Conservation (phyloP, 2,329 filamentous ascomycete genomes). For the Talaromyces sp. region DNA sequence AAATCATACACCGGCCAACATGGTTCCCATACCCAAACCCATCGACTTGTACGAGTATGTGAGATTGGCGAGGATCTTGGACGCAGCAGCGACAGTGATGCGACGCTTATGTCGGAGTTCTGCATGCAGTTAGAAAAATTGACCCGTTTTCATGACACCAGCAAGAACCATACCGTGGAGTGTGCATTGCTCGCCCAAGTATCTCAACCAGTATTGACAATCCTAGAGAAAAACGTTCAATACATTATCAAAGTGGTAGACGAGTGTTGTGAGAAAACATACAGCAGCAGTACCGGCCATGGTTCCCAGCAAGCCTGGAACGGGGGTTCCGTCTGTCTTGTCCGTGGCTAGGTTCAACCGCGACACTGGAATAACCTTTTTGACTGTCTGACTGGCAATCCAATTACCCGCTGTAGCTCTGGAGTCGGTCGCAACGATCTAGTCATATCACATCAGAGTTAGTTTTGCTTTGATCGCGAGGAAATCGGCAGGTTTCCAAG, state of each 20-base stretch:
- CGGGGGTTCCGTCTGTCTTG: slow-evolving; percentile 27
- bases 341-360: slow-evolving; percentile 35
- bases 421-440: slow-evolving; percentile 93
- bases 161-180: slow-evolving; percentile 60
- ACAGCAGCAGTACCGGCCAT: slow-evolving; percentile 97
- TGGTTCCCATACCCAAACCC: slow-evolving; percentile 98
- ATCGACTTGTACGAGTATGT: slow-evolving; percentile 99
- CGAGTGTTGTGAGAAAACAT: slow-evolving; percentile 27
- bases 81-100: slow-evolving; percentile 94
- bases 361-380: slow-evolving; percentile 78
- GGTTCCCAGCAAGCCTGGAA: slow-evolving; percentile 69
- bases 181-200: slow-evolving; percentile 97
- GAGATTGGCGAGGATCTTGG: slow-evolving; percentile 97
- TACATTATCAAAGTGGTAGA: neutral
- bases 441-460: neutral
- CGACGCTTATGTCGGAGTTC: slow-evolving; percentile 97
- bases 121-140: slow-evolving; percentile 12
- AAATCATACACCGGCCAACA: slow-evolving; percentile 96
- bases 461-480: neutral
- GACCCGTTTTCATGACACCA: neutral
- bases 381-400: slow-evolving; percentile 99
- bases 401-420: slow-evolving; percentile 96
- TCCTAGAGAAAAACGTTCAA: slow-evolving; percentile 51
- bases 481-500: neutral
- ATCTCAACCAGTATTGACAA: slow-evolving; percentile 99